A percentile compares a stretch with the other conserved stretches of the same genome.
phyloP scores from a whole-genome alignment of 805 yeast genomes.

The Metschnikowia lunata region DNA sequence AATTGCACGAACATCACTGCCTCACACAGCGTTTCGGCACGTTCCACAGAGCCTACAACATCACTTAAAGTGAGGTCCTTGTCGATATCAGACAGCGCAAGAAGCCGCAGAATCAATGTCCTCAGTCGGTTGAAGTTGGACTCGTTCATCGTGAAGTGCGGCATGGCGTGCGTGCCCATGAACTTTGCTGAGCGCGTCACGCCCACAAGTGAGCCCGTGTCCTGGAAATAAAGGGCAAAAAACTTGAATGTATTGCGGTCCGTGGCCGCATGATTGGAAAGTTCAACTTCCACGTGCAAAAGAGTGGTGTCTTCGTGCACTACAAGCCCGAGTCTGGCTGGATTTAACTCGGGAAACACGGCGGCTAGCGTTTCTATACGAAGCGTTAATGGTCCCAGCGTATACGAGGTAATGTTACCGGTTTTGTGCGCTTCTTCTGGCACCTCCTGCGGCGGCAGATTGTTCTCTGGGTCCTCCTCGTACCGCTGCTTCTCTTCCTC shows the following conservation, averaged over 20 bases:
- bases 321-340: constrained; percentile 12
- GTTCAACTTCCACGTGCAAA: constrained; percentile 24
- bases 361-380: constrained; percentile 21
- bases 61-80: constrained; percentile 35
- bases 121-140: constrained; percentile 43
- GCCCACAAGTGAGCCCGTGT: constrained; percentile 57
- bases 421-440: constrained; percentile 11
- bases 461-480: constrained; percentile 25
- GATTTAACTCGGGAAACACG: constrained; percentile 21
- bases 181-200: constrained; percentile 62
- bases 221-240: constrained; percentile 62
- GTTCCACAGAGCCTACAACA: constrained; percentile 32
- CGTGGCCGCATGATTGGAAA: constrained; percentile 44
- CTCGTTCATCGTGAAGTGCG: constrained; percentile 48
- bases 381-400: constrained; percentile 25
- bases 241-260: constrained; percentile 49
- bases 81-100: constrained; percentile 40
- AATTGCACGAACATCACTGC: constrained; percentile 64
- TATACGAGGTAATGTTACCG: constrained; percentile 27
- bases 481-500: constrained; percentile 25
- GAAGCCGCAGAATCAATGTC: constrained; percentile 38
- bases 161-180: constrained; percentile 55
- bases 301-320: constrained; percentile 30
- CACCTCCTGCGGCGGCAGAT: constrained; percentile 17
- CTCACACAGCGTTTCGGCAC: constrained; percentile 55